Conservation (phyloP, 805 yeast species). For the Candida patagonica region DNA sequence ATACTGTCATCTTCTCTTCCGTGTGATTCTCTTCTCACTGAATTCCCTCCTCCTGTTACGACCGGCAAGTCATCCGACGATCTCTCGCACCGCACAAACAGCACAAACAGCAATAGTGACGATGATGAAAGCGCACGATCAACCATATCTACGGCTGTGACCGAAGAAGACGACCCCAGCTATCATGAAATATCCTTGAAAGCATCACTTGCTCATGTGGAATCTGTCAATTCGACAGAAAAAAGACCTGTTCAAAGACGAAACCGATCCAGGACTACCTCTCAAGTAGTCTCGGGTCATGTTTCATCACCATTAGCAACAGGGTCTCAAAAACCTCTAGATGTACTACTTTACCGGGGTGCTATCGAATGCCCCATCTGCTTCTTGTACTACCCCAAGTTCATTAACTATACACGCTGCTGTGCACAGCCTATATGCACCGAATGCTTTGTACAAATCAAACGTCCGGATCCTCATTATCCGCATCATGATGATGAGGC, state of each 20-base stretch:
- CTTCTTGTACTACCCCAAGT: conserved; percentile 73
- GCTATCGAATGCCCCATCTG: conserved; percentile 91
- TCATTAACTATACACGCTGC: conserved; percentile 73
- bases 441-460: conserved; percentile 94
- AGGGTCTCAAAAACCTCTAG: conserved; percentile 24
- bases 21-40: background rate
- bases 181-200: conserved; percentile 2
- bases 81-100: background rate
- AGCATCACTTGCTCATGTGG: conserved; percentile 3
- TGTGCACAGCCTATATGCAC: conserved; percentile 91
- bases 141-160: conserved; percentile 3
- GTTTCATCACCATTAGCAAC: background rate
- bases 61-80: background rate
- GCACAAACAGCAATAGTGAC: conserved; percentile 1
- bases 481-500: conserved; percentile 44
- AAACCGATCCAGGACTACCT: conserved; percentile 15
- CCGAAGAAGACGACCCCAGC: conserved; percentile 2
- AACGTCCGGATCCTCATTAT: conserved; percentile 84
- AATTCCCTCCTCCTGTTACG: background rate
- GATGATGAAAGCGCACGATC: background rate
- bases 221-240: background rate
- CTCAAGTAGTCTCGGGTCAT: conserved; percentile 7
- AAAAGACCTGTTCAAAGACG: conserved; percentile 7
- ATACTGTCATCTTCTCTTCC: conserved; percentile 1
- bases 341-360: conserved; percentile 52